Evolutionary conservation across 768 basidiomycete genomes (phyloP).

Genomic region (Pholiota molesta): DNA sequence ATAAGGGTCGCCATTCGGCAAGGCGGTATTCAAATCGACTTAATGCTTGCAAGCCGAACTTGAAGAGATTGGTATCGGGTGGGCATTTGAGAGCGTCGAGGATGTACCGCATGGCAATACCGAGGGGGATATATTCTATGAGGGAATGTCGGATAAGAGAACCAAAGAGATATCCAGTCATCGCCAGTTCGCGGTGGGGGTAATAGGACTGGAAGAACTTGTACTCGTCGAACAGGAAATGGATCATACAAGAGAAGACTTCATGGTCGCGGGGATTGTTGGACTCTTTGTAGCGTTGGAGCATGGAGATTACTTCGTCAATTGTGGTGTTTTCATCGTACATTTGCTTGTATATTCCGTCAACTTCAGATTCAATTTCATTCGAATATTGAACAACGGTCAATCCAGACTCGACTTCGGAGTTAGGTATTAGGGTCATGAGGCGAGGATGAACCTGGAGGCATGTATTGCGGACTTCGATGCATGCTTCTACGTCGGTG

Average conservation of each 20-base stretch:
- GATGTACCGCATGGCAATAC: conserved; percentile 96
- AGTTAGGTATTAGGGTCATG: conserved; percentile 88
- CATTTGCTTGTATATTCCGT: conserved; percentile 97
- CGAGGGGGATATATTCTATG: conserved; percentile 91
- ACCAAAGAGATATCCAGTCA: conserved; percentile 96
- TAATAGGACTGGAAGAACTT: conserved; percentile 98
- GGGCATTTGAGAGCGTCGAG: conserved; percentile 91
- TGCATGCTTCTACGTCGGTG: conserved; percentile 82
- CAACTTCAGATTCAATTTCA: conserved; percentile 93
- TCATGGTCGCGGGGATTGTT: conserved; percentile 87
- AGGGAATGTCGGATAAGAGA: conserved; percentile 93
- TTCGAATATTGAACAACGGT: conserved; percentile 84
- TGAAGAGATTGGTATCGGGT: conserved; percentile 91
- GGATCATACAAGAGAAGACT: conserved; percentile 99
- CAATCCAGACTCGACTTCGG: conserved; percentile 90
- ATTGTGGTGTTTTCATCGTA: conserved; percentile 94
- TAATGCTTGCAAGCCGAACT: conserved; percentile 92
- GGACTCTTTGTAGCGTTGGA: conserved; percentile 85
- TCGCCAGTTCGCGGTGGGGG: conserved; percentile 89
- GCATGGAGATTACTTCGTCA: conserved; percentile 89
- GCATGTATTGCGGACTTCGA: conserved; percentile 91
- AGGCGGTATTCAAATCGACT: conserved; percentile 85
- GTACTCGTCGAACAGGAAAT: conserved; percentile 99
- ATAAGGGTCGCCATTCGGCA: conserved; percentile 90
- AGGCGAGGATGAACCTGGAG: conserved; percentile 95